Evolutionary conservation across 2,329 filamentous ascomycete genomes (phyloP).

Genomic region (Didymella pomorum): DNA sequence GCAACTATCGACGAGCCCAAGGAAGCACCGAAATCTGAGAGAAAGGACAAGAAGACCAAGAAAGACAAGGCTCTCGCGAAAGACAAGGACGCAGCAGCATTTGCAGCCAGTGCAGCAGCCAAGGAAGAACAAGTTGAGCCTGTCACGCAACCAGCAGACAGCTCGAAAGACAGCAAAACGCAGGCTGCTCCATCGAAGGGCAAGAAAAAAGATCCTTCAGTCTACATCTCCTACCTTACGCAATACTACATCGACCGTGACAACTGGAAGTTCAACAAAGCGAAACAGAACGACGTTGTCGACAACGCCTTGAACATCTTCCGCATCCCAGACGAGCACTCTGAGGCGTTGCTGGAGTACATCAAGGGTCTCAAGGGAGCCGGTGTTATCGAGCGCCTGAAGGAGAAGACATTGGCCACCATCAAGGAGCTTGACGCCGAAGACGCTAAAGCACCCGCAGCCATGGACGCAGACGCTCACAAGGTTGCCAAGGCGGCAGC

Average conservation of each 20-base stretch:
- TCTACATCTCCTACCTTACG: slow-evolving; percentile 77
- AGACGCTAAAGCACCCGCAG: slow-evolving; percentile 35
- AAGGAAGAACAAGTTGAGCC: slow-evolving; percentile 7
- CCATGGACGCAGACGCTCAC: slow-evolving; percentile 48
- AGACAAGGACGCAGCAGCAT: slow-evolving; percentile 26
- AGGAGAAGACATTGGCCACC: slow-evolving; percentile 69
- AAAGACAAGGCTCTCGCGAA: slow-evolving; percentile 18
- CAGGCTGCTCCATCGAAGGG: slow-evolving; percentile 25
- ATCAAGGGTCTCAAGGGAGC: slow-evolving; percentile 80
- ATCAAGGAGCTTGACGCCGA: slow-evolving; percentile 61
- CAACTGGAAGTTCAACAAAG: slow-evolving; percentile 96
- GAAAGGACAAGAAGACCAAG: slow-evolving; percentile 25
- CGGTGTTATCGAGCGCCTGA: slow-evolving; percentile 71
- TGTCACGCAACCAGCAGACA: slow-evolving; percentile 8
- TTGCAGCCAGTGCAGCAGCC: slow-evolving; percentile 18
- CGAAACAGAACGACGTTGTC: slow-evolving; percentile 83
- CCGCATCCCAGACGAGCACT: slow-evolving; percentile 74
- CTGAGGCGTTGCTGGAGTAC: slow-evolving; percentile 76
- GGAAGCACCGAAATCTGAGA: slow-evolving; percentile 31
- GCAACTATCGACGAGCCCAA: slow-evolving; percentile 26
- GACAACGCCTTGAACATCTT: slow-evolving; percentile 80
- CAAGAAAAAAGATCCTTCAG: slow-evolving; percentile 61
- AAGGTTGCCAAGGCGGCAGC: slow-evolving; percentile 49
- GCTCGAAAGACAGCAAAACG: slow-evolving; percentile 2
- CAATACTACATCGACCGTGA: slow-evolving; percentile 75